A percentile compares a stretch with the other conserved stretches of the same genome.
These are phyloP conservation scores for Cercis canadensis DNA, from an alignment of 306 rosid species.

Conservation along the genomic window DNA sequence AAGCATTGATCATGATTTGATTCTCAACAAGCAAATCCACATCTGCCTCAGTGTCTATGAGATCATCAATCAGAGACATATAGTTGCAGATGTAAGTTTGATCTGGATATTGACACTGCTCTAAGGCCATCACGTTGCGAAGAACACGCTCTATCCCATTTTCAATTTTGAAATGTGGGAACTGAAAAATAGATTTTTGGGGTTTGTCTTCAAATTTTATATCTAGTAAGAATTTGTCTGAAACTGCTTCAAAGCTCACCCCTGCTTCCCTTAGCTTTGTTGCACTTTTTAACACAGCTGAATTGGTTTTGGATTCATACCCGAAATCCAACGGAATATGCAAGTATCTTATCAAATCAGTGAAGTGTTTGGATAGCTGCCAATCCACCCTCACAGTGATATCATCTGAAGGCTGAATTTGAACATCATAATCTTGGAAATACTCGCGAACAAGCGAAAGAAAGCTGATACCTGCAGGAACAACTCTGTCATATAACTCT, in stretches of 20 bases:
- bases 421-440: neutral
- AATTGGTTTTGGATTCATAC: neutral
- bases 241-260: neutral
- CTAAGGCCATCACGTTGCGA: conserved; percentile 46
- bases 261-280: conserved; percentile 32
- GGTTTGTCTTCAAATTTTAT: neutral
- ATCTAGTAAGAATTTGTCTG: neutral
- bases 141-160: conserved; percentile 30
- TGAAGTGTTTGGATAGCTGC: conserved; percentile 18
- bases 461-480: neutral
- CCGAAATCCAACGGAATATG: neutral
- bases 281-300: neutral
- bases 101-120: conserved; percentile 40
- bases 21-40: conserved; percentile 39
- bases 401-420: neutral
- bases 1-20: conserved; percentile 14
- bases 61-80: conserved; percentile 34
- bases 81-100: conserved; percentile 40
- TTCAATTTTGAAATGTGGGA: conserved; percentile 1
- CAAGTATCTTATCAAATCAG: conserved; percentile 42
- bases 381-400: fast-evolving
- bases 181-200: neutral
- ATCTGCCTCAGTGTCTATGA: conserved; percentile 35
- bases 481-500: neutral
- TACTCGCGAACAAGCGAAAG: neutral